Evolutionary conservation across 495 filamentous ascomycete species (phyloP).

Genomic region (Pyrenula massariospora): DNA sequence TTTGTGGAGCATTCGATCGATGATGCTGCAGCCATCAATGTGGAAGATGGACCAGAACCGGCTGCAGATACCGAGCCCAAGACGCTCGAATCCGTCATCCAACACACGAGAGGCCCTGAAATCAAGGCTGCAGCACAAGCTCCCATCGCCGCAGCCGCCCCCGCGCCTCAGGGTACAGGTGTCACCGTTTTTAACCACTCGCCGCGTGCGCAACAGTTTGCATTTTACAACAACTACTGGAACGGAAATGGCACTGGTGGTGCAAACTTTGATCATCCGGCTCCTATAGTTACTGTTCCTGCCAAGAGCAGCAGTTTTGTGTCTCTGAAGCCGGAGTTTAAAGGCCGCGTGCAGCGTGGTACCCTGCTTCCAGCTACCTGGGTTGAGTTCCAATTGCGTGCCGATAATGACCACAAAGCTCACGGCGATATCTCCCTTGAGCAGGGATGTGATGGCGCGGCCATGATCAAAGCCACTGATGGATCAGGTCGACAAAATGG

Average conservation of each 20-base stretch:
- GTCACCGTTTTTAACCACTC: not conserved
- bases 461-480: slow-evolving; percentile 24
- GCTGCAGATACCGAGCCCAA: not conserved
- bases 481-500: slow-evolving; percentile 19
- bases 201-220: not conserved
- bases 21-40: not conserved
- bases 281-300: slow-evolving; percentile 18
- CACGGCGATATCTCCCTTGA: slow-evolving; percentile 29
- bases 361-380: slow-evolving; percentile 24
- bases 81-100: not conserved
- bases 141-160: not conserved
- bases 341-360: slow-evolving; percentile 31
- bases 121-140: not conserved
- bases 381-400: slow-evolving; percentile 30
- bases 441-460: slow-evolving; percentile 31
- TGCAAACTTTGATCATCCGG: slow-evolving; percentile 30
- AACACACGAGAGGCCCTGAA: not conserved
- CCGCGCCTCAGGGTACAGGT: not conserved
- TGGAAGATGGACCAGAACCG: not conserved
- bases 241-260: slow-evolving; percentile 29
- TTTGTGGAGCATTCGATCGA: not conserved
- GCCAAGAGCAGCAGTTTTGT: slow-evolving; percentile 18
- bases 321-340: slow-evolving; percentile 18
- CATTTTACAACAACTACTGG: slow-evolving; percentile 15
- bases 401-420: slow-evolving; percentile 22